A percentile compares a stretch with the other conserved stretches of the same genome.
These are phyloP conservation scores for Suillus americanus DNA, from an alignment of 768 basidiomycete species.

Conservation along the genomic window DNA sequence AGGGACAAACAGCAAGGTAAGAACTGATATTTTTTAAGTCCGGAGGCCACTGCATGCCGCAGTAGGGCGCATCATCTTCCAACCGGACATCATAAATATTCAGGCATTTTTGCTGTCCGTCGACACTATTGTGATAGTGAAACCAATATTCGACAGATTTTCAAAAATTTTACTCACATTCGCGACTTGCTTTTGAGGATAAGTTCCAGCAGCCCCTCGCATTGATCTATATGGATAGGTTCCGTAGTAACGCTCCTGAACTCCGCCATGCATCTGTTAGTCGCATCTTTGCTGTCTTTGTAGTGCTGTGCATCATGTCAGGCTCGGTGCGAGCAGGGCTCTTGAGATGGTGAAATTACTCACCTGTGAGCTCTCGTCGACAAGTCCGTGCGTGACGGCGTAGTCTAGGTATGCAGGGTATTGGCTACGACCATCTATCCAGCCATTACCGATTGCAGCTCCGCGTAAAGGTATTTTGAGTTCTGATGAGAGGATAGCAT, in stretches of 20 bases:
- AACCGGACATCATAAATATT: conserved; percentile 95
- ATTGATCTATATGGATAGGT: conserved; percentile 54
- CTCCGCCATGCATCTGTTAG: conserved; percentile 58
- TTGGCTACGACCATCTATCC: conserved; percentile 90
- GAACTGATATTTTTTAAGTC: conserved; percentile 73
- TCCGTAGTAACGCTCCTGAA: conserved; percentile 43
- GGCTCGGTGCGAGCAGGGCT: conserved; percentile 1
- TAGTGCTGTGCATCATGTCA: conserved; percentile 47
- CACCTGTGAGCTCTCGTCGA: conserved; percentile 73
- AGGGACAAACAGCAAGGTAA: conserved; percentile 73
- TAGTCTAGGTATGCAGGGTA: conserved; percentile 91
- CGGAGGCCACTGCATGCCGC: conserved; percentile 98
- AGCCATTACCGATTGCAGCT: conserved; percentile 93
- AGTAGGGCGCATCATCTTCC: conserved; percentile 82
- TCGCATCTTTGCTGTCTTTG: conserved; percentile 52
- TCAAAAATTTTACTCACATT: conserved; percentile 20
- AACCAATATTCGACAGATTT: not conserved
- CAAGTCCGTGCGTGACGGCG: conserved; percentile 72
- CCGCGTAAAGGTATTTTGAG: conserved; percentile 70
- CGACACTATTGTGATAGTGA: conserved; percentile 43
- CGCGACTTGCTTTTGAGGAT: conserved; percentile 31
- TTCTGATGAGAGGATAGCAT: conserved; percentile 66
- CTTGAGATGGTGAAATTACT: conserved; percentile 17
- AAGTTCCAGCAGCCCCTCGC: conserved; percentile 56
- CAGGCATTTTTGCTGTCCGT: conserved; percentile 74